phyloP scores from a whole-genome alignment of 1,284 basidiomycete genomes.

The Ustilago hordei region DNA sequence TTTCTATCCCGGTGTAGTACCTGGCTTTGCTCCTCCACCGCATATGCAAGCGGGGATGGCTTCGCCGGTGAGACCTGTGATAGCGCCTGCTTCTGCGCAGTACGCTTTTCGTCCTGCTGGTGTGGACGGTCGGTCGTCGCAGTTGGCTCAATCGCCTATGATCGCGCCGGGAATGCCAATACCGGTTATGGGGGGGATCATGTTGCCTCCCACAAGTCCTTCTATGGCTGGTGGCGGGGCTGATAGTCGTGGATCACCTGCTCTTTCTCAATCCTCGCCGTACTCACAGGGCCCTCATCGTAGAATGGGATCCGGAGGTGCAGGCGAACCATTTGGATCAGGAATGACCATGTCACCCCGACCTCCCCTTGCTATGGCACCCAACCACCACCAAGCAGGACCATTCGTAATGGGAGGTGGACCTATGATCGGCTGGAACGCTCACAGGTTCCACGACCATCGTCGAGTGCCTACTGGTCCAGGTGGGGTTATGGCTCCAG shows the following conservation, averaged over 20 bases:
- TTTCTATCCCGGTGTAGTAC: conserved; percentile 38
- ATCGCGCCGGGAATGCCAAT: conserved; percentile 42
- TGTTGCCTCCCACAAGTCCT: conserved; percentile 42
- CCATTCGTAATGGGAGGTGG: conserved; percentile 33
- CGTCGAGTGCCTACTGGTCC: conserved; percentile 48
- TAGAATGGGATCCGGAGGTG: conserved; percentile 29
- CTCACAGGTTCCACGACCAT: conserved; percentile 41
- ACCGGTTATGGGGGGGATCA: conserved; percentile 19
- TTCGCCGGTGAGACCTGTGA: conserved; percentile 22
- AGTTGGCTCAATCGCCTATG: conserved; percentile 43
- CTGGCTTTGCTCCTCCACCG: conserved; percentile 29
- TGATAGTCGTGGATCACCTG: conserved; percentile 30
- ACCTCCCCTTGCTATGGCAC: conserved; percentile 32
- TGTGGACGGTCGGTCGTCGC: conserved; percentile 28
- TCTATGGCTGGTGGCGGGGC: conserved; percentile 15
- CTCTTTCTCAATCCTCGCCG: conserved; percentile 26
- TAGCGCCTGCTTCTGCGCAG: conserved; percentile 32
- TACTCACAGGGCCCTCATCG: conserved; percentile 31
- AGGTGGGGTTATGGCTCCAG: conserved; percentile 43
- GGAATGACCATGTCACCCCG: conserved; percentile 31
- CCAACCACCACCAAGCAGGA: conserved; percentile 34
- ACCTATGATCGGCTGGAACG: conserved; percentile 42
- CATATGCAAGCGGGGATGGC: conserved; percentile 29
- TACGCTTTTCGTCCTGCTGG: conserved; percentile 25
- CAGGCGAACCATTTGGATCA: conserved; percentile 26